Percentiles rank a stretch among this genome's conserved stretches.
Evolutionary conservation across 495 filamentous ascomycete genomes (phyloP).

Genomic region (Talaromyces thailandensis): DNA sequence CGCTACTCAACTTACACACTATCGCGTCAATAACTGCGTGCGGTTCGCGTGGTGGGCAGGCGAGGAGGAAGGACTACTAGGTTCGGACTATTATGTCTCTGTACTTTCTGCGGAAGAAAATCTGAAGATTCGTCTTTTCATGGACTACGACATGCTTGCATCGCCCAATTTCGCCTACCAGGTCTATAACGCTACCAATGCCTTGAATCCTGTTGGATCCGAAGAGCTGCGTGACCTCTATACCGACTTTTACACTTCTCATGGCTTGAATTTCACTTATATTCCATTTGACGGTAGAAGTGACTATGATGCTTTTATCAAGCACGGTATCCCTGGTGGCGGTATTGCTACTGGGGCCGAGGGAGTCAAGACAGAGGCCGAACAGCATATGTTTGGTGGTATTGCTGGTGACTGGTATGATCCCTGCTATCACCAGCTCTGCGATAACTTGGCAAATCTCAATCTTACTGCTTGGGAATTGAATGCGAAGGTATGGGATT

Average conservation of each 20-base stretch:
- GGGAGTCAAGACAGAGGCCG: constrained; percentile 49
- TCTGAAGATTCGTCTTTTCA: constrained; percentile 52
- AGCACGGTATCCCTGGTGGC: constrained; percentile 50
- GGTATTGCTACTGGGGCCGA: constrained; percentile 66
- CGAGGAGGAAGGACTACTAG: constrained; percentile 55
- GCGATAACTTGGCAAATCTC: constrained; percentile 50
- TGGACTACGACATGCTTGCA: constrained; percentile 72
- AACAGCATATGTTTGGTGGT: constrained; percentile 50
- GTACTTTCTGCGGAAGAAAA: constrained; percentile 38
- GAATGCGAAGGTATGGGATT: neutral
- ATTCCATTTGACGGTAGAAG: constrained; percentile 55
- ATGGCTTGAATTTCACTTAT: constrained; percentile 34
- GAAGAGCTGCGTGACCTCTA: constrained; percentile 55
- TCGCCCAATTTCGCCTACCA: constrained; percentile 57
- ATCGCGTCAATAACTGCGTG: constrained; percentile 52
- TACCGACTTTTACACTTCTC: constrained; percentile 42
- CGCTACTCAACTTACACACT: constrained; percentile 49
- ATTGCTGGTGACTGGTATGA: constrained; percentile 51
- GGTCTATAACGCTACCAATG: constrained; percentile 58
- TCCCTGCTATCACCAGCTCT: constrained; percentile 51
- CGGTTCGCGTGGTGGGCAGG: constrained; percentile 63
- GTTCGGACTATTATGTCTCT: constrained; percentile 49
- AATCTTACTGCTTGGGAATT: constrained; percentile 41
- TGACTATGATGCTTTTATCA: constrained; percentile 60
- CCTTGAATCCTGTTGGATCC: constrained; percentile 51